Conservation (phyloP, 2,329 filamentous ascomycete genomes). For the Colletotrichum incanum region DNA sequence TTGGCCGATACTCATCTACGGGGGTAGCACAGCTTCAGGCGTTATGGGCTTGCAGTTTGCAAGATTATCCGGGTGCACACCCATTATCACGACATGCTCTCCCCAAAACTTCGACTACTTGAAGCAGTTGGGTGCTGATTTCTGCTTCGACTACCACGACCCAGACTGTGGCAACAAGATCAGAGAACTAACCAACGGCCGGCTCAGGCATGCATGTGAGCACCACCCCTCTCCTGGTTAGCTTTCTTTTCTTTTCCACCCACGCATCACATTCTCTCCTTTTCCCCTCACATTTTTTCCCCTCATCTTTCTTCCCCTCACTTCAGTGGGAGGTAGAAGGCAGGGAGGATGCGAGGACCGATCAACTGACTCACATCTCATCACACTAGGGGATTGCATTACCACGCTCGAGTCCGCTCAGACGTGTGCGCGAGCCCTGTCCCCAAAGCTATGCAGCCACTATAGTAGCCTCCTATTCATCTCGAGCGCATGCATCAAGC, state of each 20-base stretch:
- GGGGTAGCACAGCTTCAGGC: slow-evolving; percentile 69
- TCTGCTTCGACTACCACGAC: slow-evolving; percentile 62
- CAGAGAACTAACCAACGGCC: slow-evolving; percentile 44
- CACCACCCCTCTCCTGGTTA: too few species aligned
- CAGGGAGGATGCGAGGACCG: too few species aligned
- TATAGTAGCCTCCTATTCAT: slow-evolving; percentile 52
- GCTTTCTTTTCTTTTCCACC: too few species aligned
- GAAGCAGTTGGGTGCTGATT: slow-evolving; percentile 60
- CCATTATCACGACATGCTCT: slow-evolving; percentile 58
- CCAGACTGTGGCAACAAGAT: slow-evolving; percentile 45
- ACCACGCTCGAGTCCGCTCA: slow-evolving; percentile 45
- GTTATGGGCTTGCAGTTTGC: slow-evolving; percentile 65
- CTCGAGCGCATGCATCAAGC: slow-evolving; percentile 52
- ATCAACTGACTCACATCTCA: too few species aligned
- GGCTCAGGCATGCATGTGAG: slow-evolving; percentile 51
- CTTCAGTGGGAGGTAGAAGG: too few species aligned
- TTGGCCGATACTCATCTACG: slow-evolving; percentile 59
- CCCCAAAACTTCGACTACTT: slow-evolving; percentile 57
- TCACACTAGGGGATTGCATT: slow-evolving; percentile 59
- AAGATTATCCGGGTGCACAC: slow-evolving; percentile 57
- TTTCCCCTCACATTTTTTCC: too few species aligned
- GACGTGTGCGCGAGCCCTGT: slow-evolving; percentile 51
- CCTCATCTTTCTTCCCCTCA: too few species aligned
- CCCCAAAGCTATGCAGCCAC: slow-evolving; percentile 45
- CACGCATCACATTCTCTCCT: too few species aligned